Evolutionary conservation across 805 yeast species (phyloP).

Genomic region (Candida michaelii): DNA sequence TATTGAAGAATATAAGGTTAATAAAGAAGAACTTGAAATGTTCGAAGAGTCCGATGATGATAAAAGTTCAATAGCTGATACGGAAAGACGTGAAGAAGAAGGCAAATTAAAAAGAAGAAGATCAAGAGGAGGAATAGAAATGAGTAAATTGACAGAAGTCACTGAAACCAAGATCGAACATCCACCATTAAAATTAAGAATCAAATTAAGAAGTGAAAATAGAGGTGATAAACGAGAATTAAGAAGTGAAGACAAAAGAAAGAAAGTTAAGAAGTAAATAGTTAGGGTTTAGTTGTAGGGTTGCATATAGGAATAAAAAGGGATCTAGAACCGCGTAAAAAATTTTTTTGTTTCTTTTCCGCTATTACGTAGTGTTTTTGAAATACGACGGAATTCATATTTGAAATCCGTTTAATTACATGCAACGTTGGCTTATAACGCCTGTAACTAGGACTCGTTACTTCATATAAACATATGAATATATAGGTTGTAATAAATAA

Average conservation of each 20-base stretch:
- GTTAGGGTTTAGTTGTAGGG: not conserved
- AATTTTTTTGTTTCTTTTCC: not conserved
- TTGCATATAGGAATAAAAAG: not conserved
- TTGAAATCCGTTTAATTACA: too few relatives aligned
- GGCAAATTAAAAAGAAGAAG: conserved; percentile 14
- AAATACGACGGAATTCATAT: too few relatives aligned
- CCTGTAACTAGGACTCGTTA: too few relatives aligned
- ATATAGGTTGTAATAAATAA: too few relatives aligned
- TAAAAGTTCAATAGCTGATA: not conserved
- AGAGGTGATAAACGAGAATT: conserved; percentile 7
- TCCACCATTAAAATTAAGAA: conserved; percentile 13
- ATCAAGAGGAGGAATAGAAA: conserved; percentile 17
- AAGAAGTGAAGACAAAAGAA: conserved; percentile 14
- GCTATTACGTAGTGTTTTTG: not conserved
- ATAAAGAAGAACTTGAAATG: conserved; percentile 12
- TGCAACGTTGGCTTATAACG: too few relatives aligned
- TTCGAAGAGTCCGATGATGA: conserved; percentile 35
- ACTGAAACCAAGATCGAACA: conserved; percentile 3
- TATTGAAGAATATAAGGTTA: conserved; percentile 11
- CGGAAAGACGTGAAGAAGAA: conserved; percentile 8
- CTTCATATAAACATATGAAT: too few relatives aligned
- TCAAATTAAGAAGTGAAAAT: conserved; percentile 14
- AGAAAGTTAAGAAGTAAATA: conserved; percentile 9
- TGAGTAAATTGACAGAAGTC: conserved; percentile 7
- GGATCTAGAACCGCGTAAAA: not conserved